Conservation (phyloP, 2,329 filamentous ascomycete genomes). For the Paecilomyces niveus region DNA sequence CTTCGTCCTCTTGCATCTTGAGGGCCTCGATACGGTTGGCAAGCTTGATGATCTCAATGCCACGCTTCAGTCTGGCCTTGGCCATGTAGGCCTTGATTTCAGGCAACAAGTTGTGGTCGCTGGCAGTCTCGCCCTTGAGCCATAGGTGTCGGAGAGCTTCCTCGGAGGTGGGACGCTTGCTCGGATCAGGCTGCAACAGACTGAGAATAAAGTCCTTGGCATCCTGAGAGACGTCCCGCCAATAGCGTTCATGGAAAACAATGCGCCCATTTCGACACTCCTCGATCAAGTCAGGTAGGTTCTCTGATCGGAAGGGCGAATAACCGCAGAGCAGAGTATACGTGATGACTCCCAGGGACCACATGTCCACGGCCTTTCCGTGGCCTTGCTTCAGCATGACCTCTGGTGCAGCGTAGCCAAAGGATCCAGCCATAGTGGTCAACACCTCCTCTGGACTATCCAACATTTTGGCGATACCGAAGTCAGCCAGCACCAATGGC, state of each 20-base stretch:
- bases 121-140: constrained; percentile 85
- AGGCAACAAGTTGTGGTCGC: constrained; percentile 92
- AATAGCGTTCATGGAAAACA: constrained; percentile 95
- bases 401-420: constrained; percentile 94
- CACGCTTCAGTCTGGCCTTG: constrained; percentile 81
- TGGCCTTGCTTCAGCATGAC: constrained; percentile 98
- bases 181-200: constrained; percentile 71
- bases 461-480: constrained; percentile 97
- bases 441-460: constrained; percentile 85
- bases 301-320: constrained; percentile 95
- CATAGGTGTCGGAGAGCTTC: constrained; percentile 75
- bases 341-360: constrained; percentile 97
- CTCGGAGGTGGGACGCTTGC: constrained; percentile 70
- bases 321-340: constrained; percentile 98
- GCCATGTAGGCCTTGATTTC: constrained; percentile 94
- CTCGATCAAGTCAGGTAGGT: constrained; percentile 83
- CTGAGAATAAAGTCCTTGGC: constrained; percentile 88
- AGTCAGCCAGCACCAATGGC: constrained; percentile 87
- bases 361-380: constrained; percentile 98
- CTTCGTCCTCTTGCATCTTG: constrained; percentile 85
- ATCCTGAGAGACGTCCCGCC: constrained; percentile 93
- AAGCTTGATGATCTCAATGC: constrained; percentile 93
- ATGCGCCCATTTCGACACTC: constrained; percentile 81
- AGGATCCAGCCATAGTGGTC: constrained; percentile 97
- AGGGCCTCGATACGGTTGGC: constrained; percentile 91